Base-by-base conservation (phyloP, 1,284 basidiomycete genomes). In the Spongispora temasekensis region DNA sequence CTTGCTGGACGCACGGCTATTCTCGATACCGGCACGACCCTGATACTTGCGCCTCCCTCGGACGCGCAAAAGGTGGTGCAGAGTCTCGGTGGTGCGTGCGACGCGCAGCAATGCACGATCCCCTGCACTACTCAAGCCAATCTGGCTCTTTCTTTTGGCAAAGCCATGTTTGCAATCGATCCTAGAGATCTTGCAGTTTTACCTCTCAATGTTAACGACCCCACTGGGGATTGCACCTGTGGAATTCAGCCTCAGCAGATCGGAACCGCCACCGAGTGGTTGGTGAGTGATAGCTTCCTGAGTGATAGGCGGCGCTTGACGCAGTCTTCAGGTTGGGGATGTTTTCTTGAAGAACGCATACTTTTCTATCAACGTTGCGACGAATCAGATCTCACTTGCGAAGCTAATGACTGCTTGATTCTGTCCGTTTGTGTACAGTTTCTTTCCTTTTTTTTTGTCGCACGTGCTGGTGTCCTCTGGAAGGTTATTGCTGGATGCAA, bases 281-380 rank as follows among this genome's bases (percentile, higher is more conserved):
- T 96, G 60, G 86, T 86, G 66, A 68, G 83, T 68, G 60, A 25
- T 57, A 32, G 27, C 19, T 50, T 55, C 19, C 53, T 10, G n/a
- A n/a, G n/a, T 32, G 32, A 46, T 4, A 31, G 35, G 35, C 13
- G 37, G 62, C 51, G 31, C 53, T 63, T 59, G 60, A 64, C 50
- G 30, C 40, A 42, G 58, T 25, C 6, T 59, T 15, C 55, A 84
- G 83, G 77, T 87, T 54, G 87, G 87, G 42, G 88, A 88, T 66
- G 85, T 87, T 44, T 91, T 91, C 80, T 77, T 91, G 69, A 91
- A 91, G 83, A 92, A 90, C 69, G 90, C 83, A 1, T 91, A 91
- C 75, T 90, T 91, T 74, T 90, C 88, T 13, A 89, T 86, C 10
- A 83, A 94, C 68, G 83, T 87, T 10, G 75, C 75, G 31, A 83